These are phyloP conservation scores for Monosporascus sp. DNA, from an alignment of 2,329 filamentous ascomycete genomes.

Conservation along the genomic window DNA sequence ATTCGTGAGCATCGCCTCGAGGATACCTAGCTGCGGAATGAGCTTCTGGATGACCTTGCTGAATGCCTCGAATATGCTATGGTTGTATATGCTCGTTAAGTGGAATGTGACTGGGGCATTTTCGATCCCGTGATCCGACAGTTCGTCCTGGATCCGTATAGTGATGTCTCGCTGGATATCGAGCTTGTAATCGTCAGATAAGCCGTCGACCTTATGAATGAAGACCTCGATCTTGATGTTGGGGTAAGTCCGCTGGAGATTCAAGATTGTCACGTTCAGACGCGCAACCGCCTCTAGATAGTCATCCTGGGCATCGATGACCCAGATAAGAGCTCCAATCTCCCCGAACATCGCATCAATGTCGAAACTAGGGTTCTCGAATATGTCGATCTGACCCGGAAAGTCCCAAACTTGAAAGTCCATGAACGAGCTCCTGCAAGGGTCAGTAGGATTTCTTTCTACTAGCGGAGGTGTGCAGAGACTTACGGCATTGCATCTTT, in stretches of 20 bases:
- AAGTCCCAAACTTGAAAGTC: conserved; percentile 99
- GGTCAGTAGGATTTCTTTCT: conserved; percentile 12
- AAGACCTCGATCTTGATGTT: conserved; percentile 97
- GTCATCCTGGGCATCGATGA: conserved; percentile 97
- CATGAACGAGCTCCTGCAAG: conserved; percentile 77
- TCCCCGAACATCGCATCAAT: conserved; percentile 91
- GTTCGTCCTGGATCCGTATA: conserved; percentile 91
- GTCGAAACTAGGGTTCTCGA: conserved; percentile 83
- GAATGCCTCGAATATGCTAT: conserved; percentile 97
- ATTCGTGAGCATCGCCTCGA: conserved; percentile 91
- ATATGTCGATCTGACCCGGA: conserved; percentile 84
- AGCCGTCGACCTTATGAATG: conserved; percentile 97
- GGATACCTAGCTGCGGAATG: conserved; percentile 84
- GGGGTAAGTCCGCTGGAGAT: conserved; percentile 81
- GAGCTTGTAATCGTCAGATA: conserved; percentile 92
- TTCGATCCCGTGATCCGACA: conserved; percentile 88
- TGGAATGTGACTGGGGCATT: conserved; percentile 94
- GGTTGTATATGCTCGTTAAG: conserved; percentile 96
- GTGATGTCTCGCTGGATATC: conserved; percentile 97
- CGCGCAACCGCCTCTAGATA: conserved; percentile 87
- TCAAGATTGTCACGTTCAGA: conserved; percentile 83
- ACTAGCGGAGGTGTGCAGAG: background rate
- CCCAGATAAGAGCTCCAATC: conserved; percentile 93
- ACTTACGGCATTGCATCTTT: conserved; percentile 92
- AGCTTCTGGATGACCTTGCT: conserved; percentile 98